phyloP scores from a whole-genome alignment of 2,329 filamentous ascomycete species.

The Microascus cirrosus region DNA sequence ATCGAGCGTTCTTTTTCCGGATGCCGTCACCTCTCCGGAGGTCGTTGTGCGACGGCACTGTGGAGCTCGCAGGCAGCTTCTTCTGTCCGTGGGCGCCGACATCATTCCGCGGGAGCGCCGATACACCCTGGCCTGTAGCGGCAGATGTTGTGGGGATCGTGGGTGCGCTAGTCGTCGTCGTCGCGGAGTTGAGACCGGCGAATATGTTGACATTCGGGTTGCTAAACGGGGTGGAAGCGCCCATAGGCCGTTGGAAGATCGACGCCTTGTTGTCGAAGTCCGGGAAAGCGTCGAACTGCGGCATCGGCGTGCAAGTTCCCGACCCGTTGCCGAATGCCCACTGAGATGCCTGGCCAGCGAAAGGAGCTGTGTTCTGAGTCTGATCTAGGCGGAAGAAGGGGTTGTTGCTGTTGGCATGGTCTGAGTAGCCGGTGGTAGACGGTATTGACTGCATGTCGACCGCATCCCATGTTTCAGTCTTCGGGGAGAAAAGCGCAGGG shows the following conservation, averaged over 20 bases:
- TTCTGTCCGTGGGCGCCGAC: slow-evolving; percentile 44
- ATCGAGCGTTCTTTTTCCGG: slow-evolving; percentile 96
- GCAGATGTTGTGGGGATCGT: neutral
- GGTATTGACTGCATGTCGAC: slow-evolving; percentile 54
- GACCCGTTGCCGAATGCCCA: slow-evolving; percentile 59
- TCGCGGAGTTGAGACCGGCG: slow-evolving; percentile 31
- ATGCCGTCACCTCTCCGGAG: slow-evolving; percentile 75
- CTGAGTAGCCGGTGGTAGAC: slow-evolving; percentile 53
- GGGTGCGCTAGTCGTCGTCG: slow-evolving; percentile 7
- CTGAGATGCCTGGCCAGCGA: slow-evolving; percentile 26
- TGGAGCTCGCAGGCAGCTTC: slow-evolving; percentile 56
- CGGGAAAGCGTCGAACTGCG: slow-evolving; percentile 47
- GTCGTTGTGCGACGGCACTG: slow-evolving; percentile 61
- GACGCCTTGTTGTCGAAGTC: slow-evolving; percentile 43
- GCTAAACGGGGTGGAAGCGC: slow-evolving; percentile 42
- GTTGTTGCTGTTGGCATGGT: slow-evolving; percentile 43
- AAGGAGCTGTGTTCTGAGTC: slow-evolving; percentile 24
- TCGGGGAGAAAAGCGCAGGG: slow-evolving; percentile 49
- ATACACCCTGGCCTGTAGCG: neutral
- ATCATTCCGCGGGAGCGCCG: slow-evolving; percentile 28
- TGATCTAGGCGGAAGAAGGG: slow-evolving; percentile 55
- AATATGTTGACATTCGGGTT: slow-evolving; percentile 43
- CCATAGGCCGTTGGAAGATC: slow-evolving; percentile 43
- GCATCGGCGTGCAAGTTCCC: slow-evolving; percentile 64
- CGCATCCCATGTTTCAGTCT: slow-evolving; percentile 52